Base-by-base conservation (phyloP, 345 rosid species). In the Rhizophora mangle region DNA sequence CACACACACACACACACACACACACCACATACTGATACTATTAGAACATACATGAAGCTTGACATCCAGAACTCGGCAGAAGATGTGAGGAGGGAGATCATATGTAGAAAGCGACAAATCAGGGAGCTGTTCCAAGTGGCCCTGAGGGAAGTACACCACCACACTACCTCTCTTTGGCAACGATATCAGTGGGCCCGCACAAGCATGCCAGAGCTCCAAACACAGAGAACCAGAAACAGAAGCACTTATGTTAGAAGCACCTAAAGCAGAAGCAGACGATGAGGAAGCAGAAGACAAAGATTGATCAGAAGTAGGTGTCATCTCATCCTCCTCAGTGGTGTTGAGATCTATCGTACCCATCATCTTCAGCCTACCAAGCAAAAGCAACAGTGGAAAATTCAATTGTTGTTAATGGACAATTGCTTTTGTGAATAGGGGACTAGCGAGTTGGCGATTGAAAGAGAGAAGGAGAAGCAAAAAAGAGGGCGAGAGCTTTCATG, bases 131-230 rank as follows among this genome's bases (percentile, higher is more conserved):
- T 95, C 98, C 78, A 92, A 75, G 73, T 95, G 98, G 19, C 99
- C 99, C 77, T 92, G 99, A 53, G 92, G 99, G 71, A 92, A 84
- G 83, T 95, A 95, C 64, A 88, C 89, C 30, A 95, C 97, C 61
- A 82, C 70, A 80, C 86, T 79, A 49, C 98, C 97, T 80, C 76
- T 90, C 88, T 82, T 89, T 0, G 98, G 99, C 43, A 95, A 83
- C 58, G 96, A 90, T 65, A 88, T 85, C 0, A 92, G 89, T 30
- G 99, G 99, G 55, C 99, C 99, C n/a, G 98, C 98, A 77, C 99
- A 95, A 56, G 99, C 99, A 67, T 95, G 98, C 98, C 97, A 95
- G 21, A 95, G 90, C 87, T 95, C 98, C 77, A 90, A 70, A 81
- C 97, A 92, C 54, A 95, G 70, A 20, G 88, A 79, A 72, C 70